Percentiles rank a stretch among this genome's conserved stretches.
These are phyloP conservation scores for Bremia lactucae DNA, from an alignment of 352 stramenopile species.

Conservation along the genomic window DNA sequence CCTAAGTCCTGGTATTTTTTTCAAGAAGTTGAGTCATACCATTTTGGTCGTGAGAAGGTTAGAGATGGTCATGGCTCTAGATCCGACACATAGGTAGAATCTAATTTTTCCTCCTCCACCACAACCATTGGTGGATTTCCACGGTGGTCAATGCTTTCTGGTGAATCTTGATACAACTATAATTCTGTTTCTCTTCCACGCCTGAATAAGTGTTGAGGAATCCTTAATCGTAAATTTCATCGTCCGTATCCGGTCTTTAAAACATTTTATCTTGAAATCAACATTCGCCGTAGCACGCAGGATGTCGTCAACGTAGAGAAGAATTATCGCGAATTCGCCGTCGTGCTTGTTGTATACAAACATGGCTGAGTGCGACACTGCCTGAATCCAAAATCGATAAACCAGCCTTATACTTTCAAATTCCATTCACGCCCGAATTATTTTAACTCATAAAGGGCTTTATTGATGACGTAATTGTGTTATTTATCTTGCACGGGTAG, in stretches of 20 bases:
- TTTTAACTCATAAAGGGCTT: background rate
- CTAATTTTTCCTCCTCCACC: too few species aligned
- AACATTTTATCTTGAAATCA: background rate
- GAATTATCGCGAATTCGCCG: background rate
- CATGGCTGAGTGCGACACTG: background rate
- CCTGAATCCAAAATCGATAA: background rate
- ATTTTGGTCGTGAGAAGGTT: too few species aligned
- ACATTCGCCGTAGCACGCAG: background rate
- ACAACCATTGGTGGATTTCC: too few species aligned
- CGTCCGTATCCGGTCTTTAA: background rate
- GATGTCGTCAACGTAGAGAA: slow-evolving; percentile 1
- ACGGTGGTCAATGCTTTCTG: too few species aligned
- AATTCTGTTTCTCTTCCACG: background rate
- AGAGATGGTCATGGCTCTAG: too few species aligned
- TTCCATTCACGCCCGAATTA: slow-evolving; percentile 1
- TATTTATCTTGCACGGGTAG: background rate
- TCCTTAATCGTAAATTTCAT: background rate
- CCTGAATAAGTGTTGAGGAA: background rate
- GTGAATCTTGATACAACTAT: background rate
- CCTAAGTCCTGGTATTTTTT: too few species aligned
- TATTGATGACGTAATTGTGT: background rate
- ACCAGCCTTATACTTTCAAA: background rate
- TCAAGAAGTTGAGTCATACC: too few species aligned
- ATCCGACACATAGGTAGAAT: too few species aligned
- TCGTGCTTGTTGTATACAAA: background rate